Percentiles rank a stretch among this genome's conserved stretches.
Conservation (phyloP, 2,329 filamentous ascomycete genomes). For the Erysiphe pulchra region DNA sequence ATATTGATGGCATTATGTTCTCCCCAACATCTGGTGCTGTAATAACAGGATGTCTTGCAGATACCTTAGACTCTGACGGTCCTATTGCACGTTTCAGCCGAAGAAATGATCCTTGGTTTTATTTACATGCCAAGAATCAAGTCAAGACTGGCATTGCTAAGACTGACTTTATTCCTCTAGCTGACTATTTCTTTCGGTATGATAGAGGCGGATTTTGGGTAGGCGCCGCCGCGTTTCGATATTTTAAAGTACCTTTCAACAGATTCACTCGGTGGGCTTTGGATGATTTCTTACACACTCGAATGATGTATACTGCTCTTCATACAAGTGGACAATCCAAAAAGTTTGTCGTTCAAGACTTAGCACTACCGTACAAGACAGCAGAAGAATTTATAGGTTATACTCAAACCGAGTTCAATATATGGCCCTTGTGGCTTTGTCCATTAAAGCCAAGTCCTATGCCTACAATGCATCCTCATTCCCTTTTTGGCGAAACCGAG, state of each 20-base stretch:
- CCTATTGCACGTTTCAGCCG: slow-evolving; percentile 21
- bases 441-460: slow-evolving; percentile 17
- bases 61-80: slow-evolving; percentile 11
- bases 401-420: slow-evolving; percentile 18
- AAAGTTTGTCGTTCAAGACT: slow-evolving; percentile 34
- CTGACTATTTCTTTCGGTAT: slow-evolving; percentile 32
- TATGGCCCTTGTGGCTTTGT: slow-evolving; percentile 34
- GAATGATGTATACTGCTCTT: slow-evolving; percentile 34
- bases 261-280: slow-evolving; percentile 28
- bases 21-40: slow-evolving; percentile 23
- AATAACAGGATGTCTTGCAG: slow-evolving; percentile 24
- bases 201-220: slow-evolving; percentile 42
- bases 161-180: slow-evolving; percentile 19
- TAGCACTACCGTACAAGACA: slow-evolving; percentile 27
- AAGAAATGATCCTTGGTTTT: slow-evolving; percentile 36
- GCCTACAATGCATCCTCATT: slow-evolving; percentile 14
- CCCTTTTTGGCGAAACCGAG: slow-evolving; percentile 3
- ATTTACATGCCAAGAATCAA: slow-evolving; percentile 28
- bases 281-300: slow-evolving; percentile 33
- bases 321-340: slow-evolving; percentile 29
- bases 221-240: slow-evolving; percentile 31
- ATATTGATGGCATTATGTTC: slow-evolving; percentile 33
- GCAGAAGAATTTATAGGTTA: slow-evolving; percentile 27
- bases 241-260: slow-evolving; percentile 35
- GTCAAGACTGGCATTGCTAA: slow-evolving; percentile 4